Percentiles rank a stretch among this genome's conserved stretches.
Conservation (phyloP, 2,329 filamentous ascomycete species). For the Fusarium phyllophilum region DNA sequence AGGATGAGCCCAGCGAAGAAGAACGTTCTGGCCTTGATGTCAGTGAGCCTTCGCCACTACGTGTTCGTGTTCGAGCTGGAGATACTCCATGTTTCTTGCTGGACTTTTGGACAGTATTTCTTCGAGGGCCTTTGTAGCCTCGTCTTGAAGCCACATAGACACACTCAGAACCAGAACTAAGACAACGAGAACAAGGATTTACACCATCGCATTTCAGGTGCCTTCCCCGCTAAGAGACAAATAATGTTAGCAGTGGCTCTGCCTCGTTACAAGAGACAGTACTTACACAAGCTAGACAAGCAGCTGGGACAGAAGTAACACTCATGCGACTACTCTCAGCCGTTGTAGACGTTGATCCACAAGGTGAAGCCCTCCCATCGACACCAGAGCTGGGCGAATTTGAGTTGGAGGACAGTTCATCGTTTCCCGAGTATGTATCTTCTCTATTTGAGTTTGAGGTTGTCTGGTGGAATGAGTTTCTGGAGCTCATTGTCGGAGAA, state of each 20-base stretch:
- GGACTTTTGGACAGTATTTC: constrained; percentile 54
- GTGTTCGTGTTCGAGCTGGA: constrained; percentile 33
- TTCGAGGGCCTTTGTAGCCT: constrained; percentile 72
- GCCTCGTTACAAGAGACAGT: not conserved
- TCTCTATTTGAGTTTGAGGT: constrained; percentile 16
- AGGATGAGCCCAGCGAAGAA: constrained; percentile 18
- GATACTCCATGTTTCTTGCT: constrained; percentile 63
- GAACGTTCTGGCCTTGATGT: constrained; percentile 53
- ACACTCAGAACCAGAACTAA: constrained; percentile 67
- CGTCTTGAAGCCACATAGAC: constrained; percentile 78
- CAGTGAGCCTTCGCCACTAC: constrained; percentile 46
- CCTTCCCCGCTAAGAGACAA: constrained; percentile 61
- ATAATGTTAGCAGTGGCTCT: constrained; percentile 8
- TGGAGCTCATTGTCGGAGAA: constrained; percentile 23
- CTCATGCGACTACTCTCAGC: constrained; percentile 40
- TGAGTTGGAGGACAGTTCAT: constrained; percentile 37
- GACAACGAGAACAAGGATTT: constrained; percentile 76
- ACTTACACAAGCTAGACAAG: constrained; percentile 67
- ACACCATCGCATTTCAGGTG: constrained; percentile 82
- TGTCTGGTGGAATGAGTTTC: constrained; percentile 12
- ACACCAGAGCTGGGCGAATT: constrained; percentile 40
- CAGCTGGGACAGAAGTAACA: constrained; percentile 57
- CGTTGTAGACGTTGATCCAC: constrained; percentile 33
- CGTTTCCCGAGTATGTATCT: constrained; percentile 20
- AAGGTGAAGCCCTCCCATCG: constrained; percentile 25